Evolutionary conservation across 257 asterid genomes (phyloP), one percentile per base, ranked within the genome.

Genomic region (Nemophila menziesii): DNA sequence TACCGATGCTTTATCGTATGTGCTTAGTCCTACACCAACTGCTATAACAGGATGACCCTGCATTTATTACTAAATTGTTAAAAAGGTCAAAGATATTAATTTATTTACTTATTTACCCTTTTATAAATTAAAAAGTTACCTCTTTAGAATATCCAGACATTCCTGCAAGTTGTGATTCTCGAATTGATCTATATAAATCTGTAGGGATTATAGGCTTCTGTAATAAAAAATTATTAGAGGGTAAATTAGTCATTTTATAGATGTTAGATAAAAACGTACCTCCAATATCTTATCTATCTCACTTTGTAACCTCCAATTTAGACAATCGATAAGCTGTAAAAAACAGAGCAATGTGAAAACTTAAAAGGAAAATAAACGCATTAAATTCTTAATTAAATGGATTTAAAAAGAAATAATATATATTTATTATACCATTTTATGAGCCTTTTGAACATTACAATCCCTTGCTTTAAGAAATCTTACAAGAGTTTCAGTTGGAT

Each of bases 391-490:
- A 29, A 2, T 2, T 10, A 29, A 29, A 29, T 15, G 20, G 22
- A 10, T 19, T 20, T 19, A 14, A 13, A 17, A 12, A 40, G 46
- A 19, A 41, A 41, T 8, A 13, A 41, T 3, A 17, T 41, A 41
- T 3, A 17, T 41, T 4, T 14, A 59, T 42, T 77, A 41, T 61
- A 82, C 96, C 96, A 85, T 85, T 58, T 65, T 69, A 33, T 73
- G 56, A 9, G 96, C 92, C 66, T 73, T 64, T n/a, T 57, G 48
- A 44, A 78, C 55, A 59, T 62, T 69, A 23, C 93, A 92, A 5
- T 81, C 93, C 76, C 96, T 81, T 44, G 92, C 96, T 64, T 73
- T 85, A 38, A 85, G 87, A 70, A 85, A 85, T 76, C 95, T 78
- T 61, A 60, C 39, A 60, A 85, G 69, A 48, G 57, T 61, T 66